Conservation (phyloP, 345 rosid species). For the Salix brachista region DNA sequence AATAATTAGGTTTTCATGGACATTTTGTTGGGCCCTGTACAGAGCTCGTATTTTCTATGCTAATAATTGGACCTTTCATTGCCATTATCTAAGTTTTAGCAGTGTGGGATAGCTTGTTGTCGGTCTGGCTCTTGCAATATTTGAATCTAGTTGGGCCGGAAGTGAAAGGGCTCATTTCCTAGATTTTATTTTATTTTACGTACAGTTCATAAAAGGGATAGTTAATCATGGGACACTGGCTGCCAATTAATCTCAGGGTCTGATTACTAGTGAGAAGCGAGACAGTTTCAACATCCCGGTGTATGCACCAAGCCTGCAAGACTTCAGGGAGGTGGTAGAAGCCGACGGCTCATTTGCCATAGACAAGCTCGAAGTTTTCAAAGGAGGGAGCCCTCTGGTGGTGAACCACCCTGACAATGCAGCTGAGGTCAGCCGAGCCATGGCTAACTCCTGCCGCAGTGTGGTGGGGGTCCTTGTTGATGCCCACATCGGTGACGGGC, state of each 20-base stretch:
- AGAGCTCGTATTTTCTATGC: no score
- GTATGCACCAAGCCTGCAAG: slow-evolving; percentile 83
- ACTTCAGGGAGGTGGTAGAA: slow-evolving; percentile 78
- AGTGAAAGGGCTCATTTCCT: no score
- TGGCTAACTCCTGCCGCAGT: slow-evolving; percentile 71
- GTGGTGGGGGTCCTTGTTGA: slow-evolving; percentile 87
- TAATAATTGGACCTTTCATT: no score
- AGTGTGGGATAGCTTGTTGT: no score
- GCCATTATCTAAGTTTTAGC: no score
- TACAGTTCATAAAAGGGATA: no score
- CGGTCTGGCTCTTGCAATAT: no score
- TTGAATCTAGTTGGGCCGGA: no score
- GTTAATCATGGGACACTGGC: no score
- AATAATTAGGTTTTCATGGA: no score
- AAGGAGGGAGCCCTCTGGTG: slow-evolving; percentile 94
- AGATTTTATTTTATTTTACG: no score
- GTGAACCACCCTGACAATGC: slow-evolving; percentile 68
- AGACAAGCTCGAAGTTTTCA: slow-evolving; percentile 74
- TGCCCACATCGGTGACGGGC: slow-evolving; percentile 81
- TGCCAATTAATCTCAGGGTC: slow-evolving; percentile 39
- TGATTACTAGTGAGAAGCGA: slow-evolving; percentile 62
- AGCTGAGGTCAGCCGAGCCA: slow-evolving; percentile 66
- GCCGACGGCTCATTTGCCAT: slow-evolving; percentile 64
- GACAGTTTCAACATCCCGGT: slow-evolving; percentile 90
- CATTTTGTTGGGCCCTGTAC: no score